A percentile compares a stretch with the other conserved stretches of the same genome.
phyloP scores from a whole-genome alignment of 306 rosid genomes.

The Vachellia collinsii region DNA sequence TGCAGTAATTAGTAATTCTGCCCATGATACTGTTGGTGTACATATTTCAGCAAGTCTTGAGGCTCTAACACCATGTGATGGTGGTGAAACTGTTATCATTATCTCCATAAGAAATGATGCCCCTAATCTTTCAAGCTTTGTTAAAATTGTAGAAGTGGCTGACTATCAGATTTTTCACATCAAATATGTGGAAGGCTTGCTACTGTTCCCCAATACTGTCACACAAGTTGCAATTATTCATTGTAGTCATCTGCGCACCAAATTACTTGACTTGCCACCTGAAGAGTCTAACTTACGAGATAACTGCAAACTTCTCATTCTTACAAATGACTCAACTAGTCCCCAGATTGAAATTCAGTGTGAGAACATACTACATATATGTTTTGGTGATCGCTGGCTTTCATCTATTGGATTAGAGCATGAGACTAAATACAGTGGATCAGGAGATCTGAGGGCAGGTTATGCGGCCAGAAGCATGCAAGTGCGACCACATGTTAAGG shows the following conservation, averaged over 20 bases:
- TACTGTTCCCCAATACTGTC: slow-evolving; percentile 78
- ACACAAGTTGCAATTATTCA: slow-evolving; percentile 77
- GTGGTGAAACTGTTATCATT: slow-evolving; percentile 48
- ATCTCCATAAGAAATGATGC: slow-evolving; percentile 71
- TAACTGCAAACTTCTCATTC: slow-evolving; percentile 64
- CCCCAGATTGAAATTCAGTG: slow-evolving; percentile 77
- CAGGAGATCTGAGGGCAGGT: slow-evolving; percentile 45
- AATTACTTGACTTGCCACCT: slow-evolving; percentile 44
- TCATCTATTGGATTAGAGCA: slow-evolving; percentile 53
- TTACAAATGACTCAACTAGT: slow-evolving; percentile 77
- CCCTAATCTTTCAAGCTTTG: slow-evolving; percentile 57
- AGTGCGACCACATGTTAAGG: slow-evolving; percentile 39
- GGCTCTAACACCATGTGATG: slow-evolving; percentile 53
- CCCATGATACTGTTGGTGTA: slow-evolving; percentile 39
- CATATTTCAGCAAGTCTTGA: slow-evolving; percentile 68
- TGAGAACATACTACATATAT: slow-evolving; percentile 56
- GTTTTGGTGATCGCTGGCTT: slow-evolving; percentile 57
- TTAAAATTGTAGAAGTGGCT: slow-evolving; percentile 58
- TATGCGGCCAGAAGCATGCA: slow-evolving; percentile 43
- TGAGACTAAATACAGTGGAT: slow-evolving; percentile 41
- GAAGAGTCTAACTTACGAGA: slow-evolving; percentile 42
- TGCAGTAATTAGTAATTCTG: slow-evolving; percentile 49
- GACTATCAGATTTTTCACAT: slow-evolving; percentile 57
- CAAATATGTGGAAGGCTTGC: slow-evolving; percentile 68
- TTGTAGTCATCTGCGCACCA: slow-evolving; percentile 52